Evolutionary conservation across 108 stramenopile genomes (phyloP), one percentile per base, ranked within the genome.

Genomic region (Conticribra weissflogii): DNA sequence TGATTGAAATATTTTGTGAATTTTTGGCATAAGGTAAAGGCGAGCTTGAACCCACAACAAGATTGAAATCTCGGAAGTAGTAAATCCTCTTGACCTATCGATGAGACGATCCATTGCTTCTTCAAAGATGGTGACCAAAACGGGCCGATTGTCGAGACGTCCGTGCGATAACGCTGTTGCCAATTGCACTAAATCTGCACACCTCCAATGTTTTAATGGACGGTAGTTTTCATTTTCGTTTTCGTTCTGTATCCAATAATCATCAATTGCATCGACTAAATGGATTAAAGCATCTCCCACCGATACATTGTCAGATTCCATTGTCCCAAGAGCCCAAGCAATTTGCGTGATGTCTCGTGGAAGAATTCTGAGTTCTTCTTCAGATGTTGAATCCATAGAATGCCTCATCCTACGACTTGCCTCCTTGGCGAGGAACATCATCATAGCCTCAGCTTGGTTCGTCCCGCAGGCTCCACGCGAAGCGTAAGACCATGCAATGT

Each of bases 401-500:
- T 45, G 44, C 1, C 19, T 47, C 0, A 84, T 59, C 27, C 83
- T 58, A 28, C 53, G 54, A 2, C 68, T 71, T 8, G 86, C 81
- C 60, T 90, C 86, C 21, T 74, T 62, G 0, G 89, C 86, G 27
- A 90, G 54, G 33, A 46, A 57, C 22, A 65, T 60, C 68, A 93
- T 66, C 45, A 90, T 64, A 28, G 36, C 63, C 63, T 84, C 76
- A 18, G 88, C 79, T 50, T 73, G 54, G 18, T 32, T 45, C 21
- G 87, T 80, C 23, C 60, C 68, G 59, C 76, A 87, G 7, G 82
- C 60, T 41, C 89, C 92, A 47, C 86, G 81, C 8, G 77, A 75
- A 9, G 89, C 92, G 76, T 83, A 93, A 9, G 92, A 87, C 92
- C 92, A 93, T 9, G 85, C 92, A 30, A 89, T 61, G 50, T 79